Percentiles rank a stretch among this genome's conserved stretches.
Conservation (phyloP, 2,329 filamentous ascomycete genomes). For the Talaromyces marneffei region DNA sequence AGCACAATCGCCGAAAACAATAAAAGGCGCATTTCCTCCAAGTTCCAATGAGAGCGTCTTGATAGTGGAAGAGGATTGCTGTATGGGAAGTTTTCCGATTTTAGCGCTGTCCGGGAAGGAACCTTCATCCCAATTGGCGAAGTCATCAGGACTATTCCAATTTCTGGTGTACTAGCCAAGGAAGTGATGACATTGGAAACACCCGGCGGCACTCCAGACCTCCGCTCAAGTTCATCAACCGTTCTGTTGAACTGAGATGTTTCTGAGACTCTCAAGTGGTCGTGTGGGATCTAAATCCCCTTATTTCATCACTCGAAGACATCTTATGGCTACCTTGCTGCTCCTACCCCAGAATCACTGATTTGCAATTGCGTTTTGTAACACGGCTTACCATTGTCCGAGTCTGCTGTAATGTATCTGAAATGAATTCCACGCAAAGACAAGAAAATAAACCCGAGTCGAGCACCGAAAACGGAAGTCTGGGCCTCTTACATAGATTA, state of each 20-base stretch:
- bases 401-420: background rate
- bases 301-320: no score
- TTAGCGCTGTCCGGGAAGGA: no score
- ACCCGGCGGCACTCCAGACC: background rate
- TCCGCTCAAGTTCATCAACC: background rate
- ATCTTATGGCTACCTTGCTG: no score
- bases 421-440: background rate
- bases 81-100: no score
- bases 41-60: no score
- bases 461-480: background rate
- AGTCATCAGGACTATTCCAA: no score
- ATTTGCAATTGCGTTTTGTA: no score
- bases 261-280: background rate
- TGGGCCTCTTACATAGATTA: background rate
- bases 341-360: no score
- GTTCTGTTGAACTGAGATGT: background rate
- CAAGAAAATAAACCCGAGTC: background rate
- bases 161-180: background rate
- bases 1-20: constrained; percentile 39
- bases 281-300: no score
- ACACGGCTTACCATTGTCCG: no score
- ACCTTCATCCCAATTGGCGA: no score
- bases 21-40: constrained; percentile 37
- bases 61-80: no score
- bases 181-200: background rate